Evolutionary conservation across 2,329 filamentous ascomycete species (phyloP), one percentile per base, ranked within the genome.

Genomic region (Corniculantispora saksenae): DNA sequence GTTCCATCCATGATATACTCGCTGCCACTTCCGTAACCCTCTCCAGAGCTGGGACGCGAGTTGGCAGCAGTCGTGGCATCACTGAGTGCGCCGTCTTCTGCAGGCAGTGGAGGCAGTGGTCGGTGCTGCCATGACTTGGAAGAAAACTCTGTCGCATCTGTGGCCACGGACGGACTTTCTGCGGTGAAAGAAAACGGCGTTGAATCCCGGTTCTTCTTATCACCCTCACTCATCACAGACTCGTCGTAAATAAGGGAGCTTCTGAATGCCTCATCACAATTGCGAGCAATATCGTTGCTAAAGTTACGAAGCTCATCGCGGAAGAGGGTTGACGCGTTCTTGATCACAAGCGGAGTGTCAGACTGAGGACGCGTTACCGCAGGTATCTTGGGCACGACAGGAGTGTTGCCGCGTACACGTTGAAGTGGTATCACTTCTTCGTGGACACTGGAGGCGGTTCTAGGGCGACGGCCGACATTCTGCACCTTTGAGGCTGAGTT

Each of bases 191-290:
- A 80, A 66, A 83, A 79, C 0, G 81, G 80, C 4, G 77, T 81
- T 3, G 76, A 74, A 64, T 78, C 75, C 32, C 76, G 73, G 53
- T 72, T 70, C 47, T 69, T 72, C 51, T 69, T 70, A 19, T 78
- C 72, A 10, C 61, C 66, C 29, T 79, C 76, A 3, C 74, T 73
- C 48, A 77, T 68, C 32, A 74, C 72, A 0, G 78, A 78, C 15
- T 77, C 75, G 19, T 79, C 77, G 21, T 76, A 73, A 17, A 84
- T 77, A 13, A 86, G 70, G 12, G 82, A 84, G 70, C 90, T 88
- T 73, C 92, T 94, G 80, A 98, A 97, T 1, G 94, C 94, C 72
- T 95, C 92, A 72, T 98, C 94, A 72, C 94, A 96, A 66, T 95
- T 92, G 76, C 93, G 92, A 58, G 93, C 92, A 67, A 97, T 89